Base-by-base conservation (phyloP, 192 early-diverging fungal genomes). In the Gigaspora rosea region DNA sequence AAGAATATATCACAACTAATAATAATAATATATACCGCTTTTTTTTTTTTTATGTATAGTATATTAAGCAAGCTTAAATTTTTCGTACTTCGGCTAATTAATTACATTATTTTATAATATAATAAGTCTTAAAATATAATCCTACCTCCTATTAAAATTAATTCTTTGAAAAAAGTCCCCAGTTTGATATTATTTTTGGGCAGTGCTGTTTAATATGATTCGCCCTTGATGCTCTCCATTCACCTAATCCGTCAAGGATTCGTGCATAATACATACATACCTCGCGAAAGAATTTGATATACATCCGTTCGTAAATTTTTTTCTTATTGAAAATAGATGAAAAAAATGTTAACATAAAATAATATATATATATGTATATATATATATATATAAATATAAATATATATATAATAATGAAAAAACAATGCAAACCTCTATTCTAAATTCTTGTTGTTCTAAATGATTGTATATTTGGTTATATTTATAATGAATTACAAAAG, bases 251-350 rank as follows among this genome's bases (percentile, higher is more conserved):
- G 73, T 83, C 82, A 33, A 89, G 82, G 32, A 85, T 85, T 58
- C 86, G 83, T 50, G 86, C 85, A 80, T 86, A 83, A 78, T 88
- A 83, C 15, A 89, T 79, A 77, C 88, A 89, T 13, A 82, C 75
- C 64, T 89, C 88, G 49, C 86, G 83, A 76, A 86, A 83, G 65
- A 86, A 89, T 77, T 88, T 89, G 51, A 84, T 83, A 72, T 89
- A 88, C 41, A 89, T 68, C 8, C 88, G 84, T 62, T 80, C 84
- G 61, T 86, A 83, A 61, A 89, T 86, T 9, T 80, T 83, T 73
- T 83, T 83, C 88, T 27, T 89, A 79, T 64, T 57, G 18, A 18
- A 56, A 56, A 11, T 56, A 56, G 5, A 56, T 1, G n/a, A 15
- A 56, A 15, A 15, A 18, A 56, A 56, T 15, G 18, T 56, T 56